Evolutionary conservation across 805 yeast genomes (phyloP), one percentile per base, ranked within the genome.

Genomic region (Cyberlindnera japonica): DNA sequence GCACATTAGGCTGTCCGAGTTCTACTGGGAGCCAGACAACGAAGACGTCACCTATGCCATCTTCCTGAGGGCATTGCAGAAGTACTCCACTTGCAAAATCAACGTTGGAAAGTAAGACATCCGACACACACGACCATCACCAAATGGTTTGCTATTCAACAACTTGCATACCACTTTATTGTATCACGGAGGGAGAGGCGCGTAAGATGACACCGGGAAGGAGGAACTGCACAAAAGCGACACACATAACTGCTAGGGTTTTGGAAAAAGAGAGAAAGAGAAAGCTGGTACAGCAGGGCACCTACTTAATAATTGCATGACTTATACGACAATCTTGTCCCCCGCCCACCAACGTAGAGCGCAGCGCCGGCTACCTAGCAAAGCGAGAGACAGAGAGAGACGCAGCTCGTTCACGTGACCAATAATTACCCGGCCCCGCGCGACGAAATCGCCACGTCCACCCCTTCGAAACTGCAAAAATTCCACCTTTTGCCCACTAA

Each of bases 1-100:
- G 99, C 98, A 91, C 58, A 77, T 88, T 25, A 75, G 99, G 47
- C 73, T 95, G 38, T 77, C 89, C 6, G 99, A 93, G 58, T 78
- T 93, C 55, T 90, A 81, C 64, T 85, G 95, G 86, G 91, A 88
- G 57, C 83, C 83, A 3, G 96, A 87, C 60, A 89, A 89, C 61
- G 79, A 73, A 44, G 79, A 74, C 40, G 95, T 88, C 34, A 75
- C 78, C 26, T 90, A 90, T 59, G 82, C 90, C 12, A 93, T 88
- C 15, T 90, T 86, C 60, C 71, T 84, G 38, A 72, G 93, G 48
- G 91, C 90, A 1, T 66, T 85, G 52, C 84, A 79, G 51, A 78
- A 75, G 51, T 91, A 75, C 60, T 73, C 96, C 3, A 72, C 77
- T 13, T 83, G 95, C 57, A 89, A 90, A 64, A 79, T 86, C 51